Evolutionary conservation across 768 basidiomycete species (phyloP).

Genomic region (Amanita subjunquillea): DNA sequence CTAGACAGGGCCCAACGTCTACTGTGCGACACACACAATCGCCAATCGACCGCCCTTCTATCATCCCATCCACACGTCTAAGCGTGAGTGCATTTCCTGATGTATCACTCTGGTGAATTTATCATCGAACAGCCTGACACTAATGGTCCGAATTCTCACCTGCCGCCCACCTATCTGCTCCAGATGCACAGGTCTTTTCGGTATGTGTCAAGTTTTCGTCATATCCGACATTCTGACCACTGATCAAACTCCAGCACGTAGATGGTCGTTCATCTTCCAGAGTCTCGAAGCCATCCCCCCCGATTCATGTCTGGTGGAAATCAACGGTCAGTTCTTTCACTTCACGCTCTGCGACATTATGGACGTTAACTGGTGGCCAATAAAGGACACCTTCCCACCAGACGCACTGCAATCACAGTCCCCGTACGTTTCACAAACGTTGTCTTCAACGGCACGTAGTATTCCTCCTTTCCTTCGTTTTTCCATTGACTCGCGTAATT

Average conservation of each 20-base stretch:
- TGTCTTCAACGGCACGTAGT: not conserved
- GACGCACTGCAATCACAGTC: not conserved
- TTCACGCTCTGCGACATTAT: not conserved
- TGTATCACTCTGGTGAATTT: no score
- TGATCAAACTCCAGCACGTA: not conserved
- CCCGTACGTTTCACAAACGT: not conserved
- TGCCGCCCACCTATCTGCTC: not conserved
- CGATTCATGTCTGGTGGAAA: not conserved
- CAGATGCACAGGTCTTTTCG: not conserved
- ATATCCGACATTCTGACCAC: not conserved
- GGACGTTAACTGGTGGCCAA: not conserved
- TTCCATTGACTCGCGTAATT: not conserved
- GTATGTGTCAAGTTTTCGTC: not conserved
- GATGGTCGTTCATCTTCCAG: not conserved
- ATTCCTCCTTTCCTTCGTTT: not conserved
- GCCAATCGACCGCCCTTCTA: not conserved
- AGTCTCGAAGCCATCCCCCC: not conserved
- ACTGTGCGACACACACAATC: not conserved
- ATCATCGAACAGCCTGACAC: no score
- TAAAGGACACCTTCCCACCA: not conserved
- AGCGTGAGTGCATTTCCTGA: not conserved
- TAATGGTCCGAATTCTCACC: not conserved
- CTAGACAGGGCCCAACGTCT: not conserved
- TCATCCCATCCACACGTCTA: not conserved
- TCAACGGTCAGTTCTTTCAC: not conserved